These are phyloP conservation scores for Metschnikowia anglica DNA, from an alignment of 805 yeast species.

Conservation along the genomic window DNA sequence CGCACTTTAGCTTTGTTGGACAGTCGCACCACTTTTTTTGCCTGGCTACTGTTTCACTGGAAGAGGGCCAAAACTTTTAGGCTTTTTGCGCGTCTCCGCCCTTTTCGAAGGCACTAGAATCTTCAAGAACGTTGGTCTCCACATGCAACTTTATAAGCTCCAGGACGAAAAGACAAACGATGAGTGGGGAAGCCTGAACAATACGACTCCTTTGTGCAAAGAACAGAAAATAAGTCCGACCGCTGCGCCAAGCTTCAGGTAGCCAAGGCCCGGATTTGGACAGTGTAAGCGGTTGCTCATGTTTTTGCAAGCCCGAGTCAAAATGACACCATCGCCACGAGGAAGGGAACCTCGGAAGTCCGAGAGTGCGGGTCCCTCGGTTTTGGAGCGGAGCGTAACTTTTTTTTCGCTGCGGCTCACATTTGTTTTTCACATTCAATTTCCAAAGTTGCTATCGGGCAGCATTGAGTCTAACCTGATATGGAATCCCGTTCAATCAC, in stretches of 20 bases:
- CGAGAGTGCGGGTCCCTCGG: slow-evolving; percentile 6
- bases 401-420: slow-evolving; percentile 1
- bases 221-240: too few species aligned
- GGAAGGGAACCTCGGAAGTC: slow-evolving; percentile 10
- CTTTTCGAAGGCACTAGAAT: slow-evolving; percentile 1
- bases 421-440: background rate
- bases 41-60: background rate
- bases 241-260: background rate
- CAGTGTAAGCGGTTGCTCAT: background rate
- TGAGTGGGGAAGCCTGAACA: too few species aligned
- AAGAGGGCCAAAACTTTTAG: too few species aligned
- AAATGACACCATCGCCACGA: slow-evolving; percentile 5
- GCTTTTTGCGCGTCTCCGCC: slow-evolving; percentile 2
- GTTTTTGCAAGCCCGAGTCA: background rate
- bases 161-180: too few species aligned
- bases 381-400: too few species aligned
- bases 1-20: background rate
- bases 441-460: slow-evolving; percentile 6
- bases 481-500: too few species aligned
- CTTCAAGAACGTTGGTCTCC: background rate
- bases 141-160: background rate
- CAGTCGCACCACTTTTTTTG: background rate
- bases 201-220: too few species aligned
- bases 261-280: background rate
- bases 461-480: background rate